phyloP scores from a whole-genome alignment of 352 stramenopile species.

The Pythium aphanidermatum region DNA sequence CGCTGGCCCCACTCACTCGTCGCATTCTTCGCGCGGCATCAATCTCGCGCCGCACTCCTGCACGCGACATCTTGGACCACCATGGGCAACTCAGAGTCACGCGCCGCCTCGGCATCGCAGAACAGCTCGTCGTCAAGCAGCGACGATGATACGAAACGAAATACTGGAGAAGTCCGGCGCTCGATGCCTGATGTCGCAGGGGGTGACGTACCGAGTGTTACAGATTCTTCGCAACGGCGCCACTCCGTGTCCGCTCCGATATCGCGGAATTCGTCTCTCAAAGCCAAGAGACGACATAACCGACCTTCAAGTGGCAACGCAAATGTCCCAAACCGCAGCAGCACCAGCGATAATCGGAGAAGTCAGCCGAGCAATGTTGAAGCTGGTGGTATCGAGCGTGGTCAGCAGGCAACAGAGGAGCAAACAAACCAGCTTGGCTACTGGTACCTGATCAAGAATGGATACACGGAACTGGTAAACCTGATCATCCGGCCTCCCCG shows the following conservation, averaged over 20 bases:
- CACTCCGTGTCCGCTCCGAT: constrained; percentile 20
- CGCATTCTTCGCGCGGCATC: no score
- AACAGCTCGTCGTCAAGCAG: constrained; percentile 17
- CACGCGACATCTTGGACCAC: no score
- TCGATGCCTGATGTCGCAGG: constrained; percentile 16
- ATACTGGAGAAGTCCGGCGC: constrained; percentile 8
- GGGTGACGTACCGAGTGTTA: constrained; percentile 4
- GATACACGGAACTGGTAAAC: constrained; percentile 96
- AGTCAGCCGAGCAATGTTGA: constrained; percentile 18
- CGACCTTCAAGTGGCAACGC: constrained; percentile 4
- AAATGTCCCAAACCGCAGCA: constrained; percentile 2
- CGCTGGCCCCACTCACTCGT: no score
- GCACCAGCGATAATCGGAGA: neutral
- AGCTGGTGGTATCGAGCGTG: constrained; percentile 63
- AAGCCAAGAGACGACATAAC: neutral
- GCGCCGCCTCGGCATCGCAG: constrained; percentile 24
- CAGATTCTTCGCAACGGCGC: constrained; percentile 9
- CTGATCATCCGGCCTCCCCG: constrained; percentile 96
- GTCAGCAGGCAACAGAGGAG: constrained; percentile 69
- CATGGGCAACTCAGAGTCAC: constrained; percentile 59
- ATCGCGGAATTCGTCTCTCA: constrained; percentile 6
- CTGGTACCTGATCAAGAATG: constrained; percentile 82
- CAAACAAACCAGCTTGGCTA: constrained; percentile 72
- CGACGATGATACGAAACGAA: constrained; percentile 13
- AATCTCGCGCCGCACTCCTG: no score